Evolutionary conservation across 345 rosid species (phyloP).

Genomic region (Aquilaria yunnanensis): DNA sequence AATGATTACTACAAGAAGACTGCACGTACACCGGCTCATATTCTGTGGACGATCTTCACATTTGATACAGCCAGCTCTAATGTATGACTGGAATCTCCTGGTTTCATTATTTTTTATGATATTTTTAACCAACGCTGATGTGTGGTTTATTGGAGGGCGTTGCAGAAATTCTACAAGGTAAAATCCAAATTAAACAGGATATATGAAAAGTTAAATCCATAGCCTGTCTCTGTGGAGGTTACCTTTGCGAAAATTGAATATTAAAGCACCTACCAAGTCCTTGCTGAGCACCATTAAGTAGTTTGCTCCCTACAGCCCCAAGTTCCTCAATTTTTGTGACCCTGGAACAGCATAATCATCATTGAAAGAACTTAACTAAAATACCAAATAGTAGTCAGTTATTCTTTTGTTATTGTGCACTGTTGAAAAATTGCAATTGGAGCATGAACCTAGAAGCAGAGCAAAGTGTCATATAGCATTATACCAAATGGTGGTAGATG

Average conservation of each 20-base stretch:
- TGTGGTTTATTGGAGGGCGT: constrained; percentile 41
- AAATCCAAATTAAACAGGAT: constrained; percentile 1
- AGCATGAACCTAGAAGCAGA: too few species aligned
- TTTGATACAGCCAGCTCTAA: constrained; percentile 49
- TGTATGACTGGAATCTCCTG: constrained; percentile 46
- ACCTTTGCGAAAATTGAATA: neutral
- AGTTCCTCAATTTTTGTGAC: constrained; percentile 57
- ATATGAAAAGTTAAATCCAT: neutral
- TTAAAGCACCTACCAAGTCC: constrained; percentile 38
- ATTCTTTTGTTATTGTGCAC: neutral
- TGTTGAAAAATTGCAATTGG: too few species aligned
- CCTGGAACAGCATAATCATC: constrained; percentile 22
- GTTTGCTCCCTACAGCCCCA: constrained; percentile 32
- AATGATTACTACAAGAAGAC: neutral
- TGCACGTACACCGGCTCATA: constrained; percentile 54
- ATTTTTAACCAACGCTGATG: constrained; percentile 43
- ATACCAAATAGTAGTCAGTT: neutral
- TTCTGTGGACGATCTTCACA: constrained; percentile 35
- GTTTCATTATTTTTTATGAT: constrained; percentile 59
- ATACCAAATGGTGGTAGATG: neutral
- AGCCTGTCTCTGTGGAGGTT: neutral
- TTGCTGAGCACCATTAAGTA: constrained; percentile 48
- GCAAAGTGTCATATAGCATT: neutral
- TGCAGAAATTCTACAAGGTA: constrained; percentile 43
- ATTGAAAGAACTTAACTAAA: neutral